phyloP scores from a whole-genome alignment of 495 filamentous ascomycete species.

The Margaritispora aquatica region DNA sequence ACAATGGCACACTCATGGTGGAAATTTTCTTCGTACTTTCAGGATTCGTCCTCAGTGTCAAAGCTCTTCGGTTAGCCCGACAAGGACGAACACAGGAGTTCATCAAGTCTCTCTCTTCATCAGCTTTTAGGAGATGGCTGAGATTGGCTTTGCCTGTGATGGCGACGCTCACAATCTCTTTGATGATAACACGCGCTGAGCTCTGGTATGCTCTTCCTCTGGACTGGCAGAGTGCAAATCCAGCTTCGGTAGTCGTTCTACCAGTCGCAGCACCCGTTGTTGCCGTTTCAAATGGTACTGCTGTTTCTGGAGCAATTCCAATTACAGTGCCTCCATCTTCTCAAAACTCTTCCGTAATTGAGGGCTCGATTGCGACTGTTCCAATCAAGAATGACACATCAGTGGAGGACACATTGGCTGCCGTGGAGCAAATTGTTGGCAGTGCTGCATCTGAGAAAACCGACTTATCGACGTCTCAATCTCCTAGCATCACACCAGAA shows the following conservation, averaged over 20 bases:
- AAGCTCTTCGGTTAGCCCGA: constrained; percentile 50
- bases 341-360: too few species aligned
- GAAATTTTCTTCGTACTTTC: constrained; percentile 67
- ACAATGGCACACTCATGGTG: constrained; percentile 53
- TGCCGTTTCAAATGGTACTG: too few species aligned
- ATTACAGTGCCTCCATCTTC: too few species aligned
- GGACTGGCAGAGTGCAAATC: background rate
- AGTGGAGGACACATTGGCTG: too few species aligned
- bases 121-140: constrained; percentile 57
- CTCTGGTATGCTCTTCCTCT: background rate
- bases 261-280: background rate
- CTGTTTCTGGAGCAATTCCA: too few species aligned
- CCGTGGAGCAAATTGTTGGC: too few species aligned
- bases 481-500: too few species aligned
- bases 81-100: constrained; percentile 32
- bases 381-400: too few species aligned
- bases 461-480: too few species aligned
- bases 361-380: too few species aligned
- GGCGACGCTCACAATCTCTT: constrained; percentile 41
- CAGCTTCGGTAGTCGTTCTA: background rate
- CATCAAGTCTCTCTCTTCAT: constrained; percentile 40
- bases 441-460: too few species aligned
- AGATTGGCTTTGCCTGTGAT: constrained; percentile 55
- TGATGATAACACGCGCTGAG: constrained; percentile 30
- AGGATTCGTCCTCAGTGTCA: constrained; percentile 58